A percentile compares a stretch with the other conserved stretches of the same genome.
These are phyloP conservation scores for Tuctoria greenei DNA, from an alignment of 176 grass and related monocot genomes.

Conservation along the genomic window DNA sequence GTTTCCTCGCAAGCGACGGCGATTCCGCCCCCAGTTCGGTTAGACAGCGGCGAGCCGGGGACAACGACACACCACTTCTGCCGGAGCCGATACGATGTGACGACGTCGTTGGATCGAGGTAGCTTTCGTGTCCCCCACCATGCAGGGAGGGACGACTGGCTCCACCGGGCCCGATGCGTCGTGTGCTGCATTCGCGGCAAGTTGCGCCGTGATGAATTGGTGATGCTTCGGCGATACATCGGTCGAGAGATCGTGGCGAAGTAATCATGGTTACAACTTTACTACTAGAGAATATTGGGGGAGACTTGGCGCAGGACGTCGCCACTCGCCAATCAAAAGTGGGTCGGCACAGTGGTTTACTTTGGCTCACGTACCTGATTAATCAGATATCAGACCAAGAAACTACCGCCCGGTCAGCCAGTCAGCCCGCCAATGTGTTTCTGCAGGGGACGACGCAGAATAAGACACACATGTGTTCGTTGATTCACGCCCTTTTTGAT, in stretches of 20 bases:
- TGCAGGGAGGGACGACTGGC: not conserved
- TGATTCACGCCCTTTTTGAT: not conserved
- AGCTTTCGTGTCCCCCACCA: slow-evolving; percentile 36
- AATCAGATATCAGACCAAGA: not conserved
- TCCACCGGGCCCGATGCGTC: not conserved
- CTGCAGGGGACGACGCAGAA: not conserved
- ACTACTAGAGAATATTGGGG: too few relatives aligned
- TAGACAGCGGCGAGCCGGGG: not conserved
- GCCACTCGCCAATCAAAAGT: too few relatives aligned
- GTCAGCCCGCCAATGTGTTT: too few relatives aligned
- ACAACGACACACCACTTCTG: not conserved
- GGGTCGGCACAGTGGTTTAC: not conserved
- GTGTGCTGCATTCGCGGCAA: not conserved
- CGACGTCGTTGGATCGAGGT: slow-evolving; percentile 19
- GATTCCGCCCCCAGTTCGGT: not conserved
- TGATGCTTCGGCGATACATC: not conserved
- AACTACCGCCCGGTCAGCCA: too few relatives aligned
- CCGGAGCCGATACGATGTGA: not conserved
- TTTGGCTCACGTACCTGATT: not conserved
- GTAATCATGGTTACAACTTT: not conserved
- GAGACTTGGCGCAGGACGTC: too few relatives aligned
- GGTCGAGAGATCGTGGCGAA: not conserved
- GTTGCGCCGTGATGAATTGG: not conserved
- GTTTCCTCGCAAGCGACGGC: not conserved
- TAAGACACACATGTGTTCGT: not conserved